These are phyloP conservation scores for Metarhizium guizhouense DNA, from an alignment of 2,329 filamentous ascomycete genomes.

Conservation along the genomic window DNA sequence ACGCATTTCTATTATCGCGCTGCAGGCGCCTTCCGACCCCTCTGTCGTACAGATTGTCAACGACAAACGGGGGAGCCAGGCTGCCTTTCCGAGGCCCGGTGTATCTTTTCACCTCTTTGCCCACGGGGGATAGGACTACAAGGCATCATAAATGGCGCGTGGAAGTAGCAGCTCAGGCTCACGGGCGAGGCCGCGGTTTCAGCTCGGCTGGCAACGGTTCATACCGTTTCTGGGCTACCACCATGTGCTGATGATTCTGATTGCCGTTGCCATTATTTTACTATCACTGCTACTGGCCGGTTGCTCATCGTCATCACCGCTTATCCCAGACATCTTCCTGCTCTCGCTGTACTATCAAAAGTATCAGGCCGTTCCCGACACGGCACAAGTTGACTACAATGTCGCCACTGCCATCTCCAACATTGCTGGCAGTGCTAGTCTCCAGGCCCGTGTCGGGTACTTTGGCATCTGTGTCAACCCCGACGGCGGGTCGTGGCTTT, in stretches of 20 bases:
- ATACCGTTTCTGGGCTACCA: constrained; percentile 64
- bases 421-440: constrained; percentile 73
- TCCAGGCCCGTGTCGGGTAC: constrained; percentile 92
- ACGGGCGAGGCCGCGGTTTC: constrained; percentile 27
- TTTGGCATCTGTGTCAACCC: constrained; percentile 96
- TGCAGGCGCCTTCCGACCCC: constrained; percentile 3
- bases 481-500: constrained; percentile 84
- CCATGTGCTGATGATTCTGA: constrained; percentile 95
- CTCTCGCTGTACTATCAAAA: constrained; percentile 94
- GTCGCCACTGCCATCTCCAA: constrained; percentile 79
- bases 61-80: neutral
- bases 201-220: constrained; percentile 49
- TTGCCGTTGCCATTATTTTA: constrained; percentile 86
- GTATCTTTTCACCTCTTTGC: neutral
- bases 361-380: constrained; percentile 74
- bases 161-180: constrained; percentile 15
- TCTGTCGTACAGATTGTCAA: constrained; percentile 1
- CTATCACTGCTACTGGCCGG: constrained; percentile 87
- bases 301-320: constrained; percentile 90
- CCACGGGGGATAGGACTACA: neutral
- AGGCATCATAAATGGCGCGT: constrained; percentile 8
- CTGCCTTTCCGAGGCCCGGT: neutral
- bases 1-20: neutral
- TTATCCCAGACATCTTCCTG: constrained; percentile 94
- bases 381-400: constrained; percentile 83